Conservation (phyloP, 768 basidiomycete genomes). For the Candolleomyces aberdarensis region DNA sequence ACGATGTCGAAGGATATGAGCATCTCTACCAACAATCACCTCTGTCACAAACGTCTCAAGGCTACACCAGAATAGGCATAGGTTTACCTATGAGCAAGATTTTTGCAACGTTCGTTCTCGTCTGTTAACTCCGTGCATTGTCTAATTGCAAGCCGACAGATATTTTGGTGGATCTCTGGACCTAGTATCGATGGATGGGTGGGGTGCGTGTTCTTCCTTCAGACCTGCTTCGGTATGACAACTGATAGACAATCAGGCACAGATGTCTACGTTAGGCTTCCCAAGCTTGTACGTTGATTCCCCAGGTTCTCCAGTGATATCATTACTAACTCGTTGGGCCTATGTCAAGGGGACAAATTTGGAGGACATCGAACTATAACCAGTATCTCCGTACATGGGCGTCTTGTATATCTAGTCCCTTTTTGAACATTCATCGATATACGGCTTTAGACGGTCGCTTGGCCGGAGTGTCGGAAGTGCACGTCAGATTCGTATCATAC, state of each 20-base stretch:
- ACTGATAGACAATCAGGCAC: slow-evolving; percentile 49
- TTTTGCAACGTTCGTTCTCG: slow-evolving; percentile 63
- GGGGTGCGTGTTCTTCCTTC: slow-evolving; percentile 50
- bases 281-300: slow-evolving; percentile 61
- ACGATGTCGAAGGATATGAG: slow-evolving; percentile 15
- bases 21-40: slow-evolving; percentile 26
- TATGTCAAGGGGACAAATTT: slow-evolving; percentile 70
- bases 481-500: no score
- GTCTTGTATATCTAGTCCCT: no score
- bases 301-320: not conserved
- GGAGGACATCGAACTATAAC: slow-evolving; percentile 77
- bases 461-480: no score
- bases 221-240: not conserved
- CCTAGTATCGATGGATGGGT: slow-evolving; percentile 76
- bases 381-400: no score
- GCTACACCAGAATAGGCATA: slow-evolving; percentile 70
- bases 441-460: no score
- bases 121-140: not conserved
- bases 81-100: slow-evolving; percentile 90
- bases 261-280: slow-evolving; percentile 77
- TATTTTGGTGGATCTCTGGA: slow-evolving; percentile 84
- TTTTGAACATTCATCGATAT: no score
- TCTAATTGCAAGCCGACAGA: slow-evolving; percentile 28
- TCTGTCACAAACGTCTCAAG: slow-evolving; percentile 28
- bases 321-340: not conserved